Conservation (phyloP, 2,329 filamentous ascomycete species). For the Ophiobolus disseminans region DNA sequence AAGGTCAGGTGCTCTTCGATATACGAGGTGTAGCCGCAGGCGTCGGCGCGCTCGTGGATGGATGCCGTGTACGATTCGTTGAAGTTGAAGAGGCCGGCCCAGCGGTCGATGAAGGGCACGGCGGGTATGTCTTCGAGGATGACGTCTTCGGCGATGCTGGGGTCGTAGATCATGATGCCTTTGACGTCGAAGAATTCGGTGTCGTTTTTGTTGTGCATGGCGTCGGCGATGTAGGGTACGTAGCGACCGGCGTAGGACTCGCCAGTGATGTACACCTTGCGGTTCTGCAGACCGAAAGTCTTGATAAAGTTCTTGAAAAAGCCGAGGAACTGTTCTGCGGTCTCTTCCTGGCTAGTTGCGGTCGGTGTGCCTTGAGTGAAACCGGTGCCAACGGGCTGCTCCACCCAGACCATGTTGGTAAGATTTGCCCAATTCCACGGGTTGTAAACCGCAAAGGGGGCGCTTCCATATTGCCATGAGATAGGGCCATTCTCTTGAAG, state of each 20-base stretch:
- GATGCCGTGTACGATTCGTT: constrained; percentile 65
- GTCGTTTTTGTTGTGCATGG: constrained; percentile 74
- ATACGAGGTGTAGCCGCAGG: constrained; percentile 70
- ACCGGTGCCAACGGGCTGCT: constrained; percentile 72
- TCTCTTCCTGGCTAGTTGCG: constrained; percentile 70
- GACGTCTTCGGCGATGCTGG: constrained; percentile 63
- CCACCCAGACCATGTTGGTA: constrained; percentile 79
- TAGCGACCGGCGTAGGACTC: constrained; percentile 72
- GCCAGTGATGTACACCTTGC: constrained; percentile 76
- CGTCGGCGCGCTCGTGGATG: constrained; percentile 60
- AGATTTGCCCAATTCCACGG: constrained; percentile 63
- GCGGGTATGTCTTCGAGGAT: constrained; percentile 61
- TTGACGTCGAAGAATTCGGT: constrained; percentile 71
- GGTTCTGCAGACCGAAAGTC: constrained; percentile 69
- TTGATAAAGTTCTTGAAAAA: constrained; percentile 82
- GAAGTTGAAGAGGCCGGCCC: constrained; percentile 66
- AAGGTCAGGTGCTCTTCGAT: constrained; percentile 69
- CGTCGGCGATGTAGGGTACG: constrained; percentile 74
- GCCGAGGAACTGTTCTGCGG: constrained; percentile 74
- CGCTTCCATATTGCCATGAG: constrained; percentile 54
- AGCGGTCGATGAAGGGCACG: constrained; percentile 67
- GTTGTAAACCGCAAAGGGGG: constrained; percentile 50
- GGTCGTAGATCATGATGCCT: constrained; percentile 76
- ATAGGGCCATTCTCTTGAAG: constrained; percentile 58
- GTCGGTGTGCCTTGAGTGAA: constrained; percentile 71